phyloP scores from a whole-genome alignment of 495 filamentous ascomycete genomes.

The Cercophora newfieldiana region DNA sequence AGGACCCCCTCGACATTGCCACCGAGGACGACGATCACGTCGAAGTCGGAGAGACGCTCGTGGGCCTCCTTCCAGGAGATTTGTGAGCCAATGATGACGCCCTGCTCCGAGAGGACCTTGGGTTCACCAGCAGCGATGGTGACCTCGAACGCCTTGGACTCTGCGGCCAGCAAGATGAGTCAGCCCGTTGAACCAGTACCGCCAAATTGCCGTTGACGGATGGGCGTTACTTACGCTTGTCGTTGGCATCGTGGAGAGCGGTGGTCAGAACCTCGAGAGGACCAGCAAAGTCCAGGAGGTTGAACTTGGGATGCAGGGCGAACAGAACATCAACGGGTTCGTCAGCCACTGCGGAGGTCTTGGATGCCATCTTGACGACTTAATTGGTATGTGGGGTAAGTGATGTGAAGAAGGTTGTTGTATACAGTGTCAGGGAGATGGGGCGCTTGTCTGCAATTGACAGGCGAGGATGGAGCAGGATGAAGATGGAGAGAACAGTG shows the following conservation, averaged over 20 bases:
- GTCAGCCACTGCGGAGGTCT: slow-evolving; percentile 48
- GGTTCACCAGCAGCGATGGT: slow-evolving; percentile 60
- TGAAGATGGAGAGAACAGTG: slow-evolving; percentile 8
- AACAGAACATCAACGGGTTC: slow-evolving; percentile 54
- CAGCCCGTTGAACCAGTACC: slow-evolving; percentile 15
- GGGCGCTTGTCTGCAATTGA: slow-evolving; percentile 13
- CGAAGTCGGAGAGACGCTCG: slow-evolving; percentile 64
- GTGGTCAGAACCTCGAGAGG: slow-evolving; percentile 63
- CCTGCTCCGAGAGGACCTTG: slow-evolving; percentile 64
- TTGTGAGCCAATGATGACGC: slow-evolving; percentile 74
- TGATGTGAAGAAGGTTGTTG: slow-evolving; percentile 6
- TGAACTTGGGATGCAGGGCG: slow-evolving; percentile 51
- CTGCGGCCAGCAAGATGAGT: slow-evolving; percentile 33
- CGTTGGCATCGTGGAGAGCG: slow-evolving; percentile 61
- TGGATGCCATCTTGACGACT: slow-evolving; percentile 48
- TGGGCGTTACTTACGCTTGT: slow-evolving; percentile 51
- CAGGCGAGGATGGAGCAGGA: slow-evolving; percentile 9
- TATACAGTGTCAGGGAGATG: slow-evolving; percentile 12
- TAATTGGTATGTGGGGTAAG: slow-evolving; percentile 15
- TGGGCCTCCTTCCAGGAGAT: slow-evolving; percentile 66
- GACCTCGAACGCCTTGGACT: slow-evolving; percentile 63
- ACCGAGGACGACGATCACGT: slow-evolving; percentile 70
- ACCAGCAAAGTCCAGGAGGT: slow-evolving; percentile 64
- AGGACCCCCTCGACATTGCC: slow-evolving; percentile 56
- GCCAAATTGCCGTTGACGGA: not conserved